A percentile compares a stretch with the other conserved stretches of the same genome.
These are phyloP conservation scores for Arachnopeziza araneosa DNA, from an alignment of 2,329 filamentous ascomycete species.

Conservation along the genomic window DNA sequence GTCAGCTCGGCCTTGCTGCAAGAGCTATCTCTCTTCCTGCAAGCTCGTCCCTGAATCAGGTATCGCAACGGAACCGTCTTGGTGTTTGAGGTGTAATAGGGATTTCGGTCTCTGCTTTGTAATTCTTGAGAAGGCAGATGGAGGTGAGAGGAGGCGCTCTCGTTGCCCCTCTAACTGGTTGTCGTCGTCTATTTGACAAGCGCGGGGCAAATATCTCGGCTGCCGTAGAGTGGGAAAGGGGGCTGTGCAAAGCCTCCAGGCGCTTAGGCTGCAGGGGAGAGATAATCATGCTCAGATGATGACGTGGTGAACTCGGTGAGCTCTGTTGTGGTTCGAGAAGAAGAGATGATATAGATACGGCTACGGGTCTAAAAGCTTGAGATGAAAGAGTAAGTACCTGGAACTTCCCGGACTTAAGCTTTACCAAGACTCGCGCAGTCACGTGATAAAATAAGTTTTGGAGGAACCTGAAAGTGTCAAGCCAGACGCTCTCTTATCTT, in stretches of 20 bases:
- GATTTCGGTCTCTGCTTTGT: neutral
- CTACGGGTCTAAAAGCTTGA: no score
- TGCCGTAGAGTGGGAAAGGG: conserved; percentile 10
- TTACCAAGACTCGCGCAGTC: no score
- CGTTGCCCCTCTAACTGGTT: neutral
- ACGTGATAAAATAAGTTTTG: no score
- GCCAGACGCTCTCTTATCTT: no score
- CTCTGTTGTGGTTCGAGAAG: no score
- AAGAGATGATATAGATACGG: no score
- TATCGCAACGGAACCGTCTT: neutral
- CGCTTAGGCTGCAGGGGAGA: neutral
- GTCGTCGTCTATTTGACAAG: conserved; percentile 2
- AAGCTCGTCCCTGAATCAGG: neutral
- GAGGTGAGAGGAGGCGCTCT: conserved; percentile 1
- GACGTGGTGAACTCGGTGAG: neutral
- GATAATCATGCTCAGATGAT: neutral
- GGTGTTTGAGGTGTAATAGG: conserved; percentile 7
- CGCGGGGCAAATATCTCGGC: conserved; percentile 10
- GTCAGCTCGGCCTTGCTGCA: neutral
- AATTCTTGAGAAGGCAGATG: conserved; percentile 3
- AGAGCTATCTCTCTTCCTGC: neutral
- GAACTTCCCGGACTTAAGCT: no score
- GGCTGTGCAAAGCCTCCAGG: conserved; percentile 11
- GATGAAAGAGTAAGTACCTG: no score
- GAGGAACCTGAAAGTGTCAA: no score